Evolutionary conservation across 352 stramenopile genomes (phyloP), one percentile per base, ranked within the genome.

Genomic region (Phytophthora tentaculata): DNA sequence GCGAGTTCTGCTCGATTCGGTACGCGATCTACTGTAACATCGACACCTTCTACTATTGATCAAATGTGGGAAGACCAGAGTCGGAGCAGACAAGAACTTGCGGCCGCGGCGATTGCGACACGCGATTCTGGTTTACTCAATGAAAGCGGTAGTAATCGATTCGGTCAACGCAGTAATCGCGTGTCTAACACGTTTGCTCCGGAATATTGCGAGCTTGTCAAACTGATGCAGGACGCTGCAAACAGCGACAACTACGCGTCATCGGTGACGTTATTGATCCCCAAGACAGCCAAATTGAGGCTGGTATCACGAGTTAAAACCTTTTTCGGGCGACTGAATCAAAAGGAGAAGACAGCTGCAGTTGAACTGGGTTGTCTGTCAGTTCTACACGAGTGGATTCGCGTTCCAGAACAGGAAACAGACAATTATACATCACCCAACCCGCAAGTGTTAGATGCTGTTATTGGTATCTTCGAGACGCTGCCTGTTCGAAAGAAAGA

Each of bases 181-280:
- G 49, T 91, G 20, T 80, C 80, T 1, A 73, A 65, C 14, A 79
- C 68, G 0, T 88, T 96, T 55, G 55, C 73, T 8, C 59, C 58
- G 5, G 77, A 91, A 24, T 94, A 86, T 56, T 80, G 79, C 23
- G 81, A 81, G 26, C 62, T 96, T 19, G 76, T 76, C 4, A 86
- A 91, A 37, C 64, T 84, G 17, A 96, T 96, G 88, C 23, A 73
- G 7, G 76, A 90, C 54, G 88, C 88, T 1, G 83, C 80, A 2
- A 86, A 68, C 24, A 80, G 80, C 59, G 88, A 96, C 62, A 83
- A 91, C 49, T 94, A 94, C 56, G 86, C 88, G 12, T 94, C 83
- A 14, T 92, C 83, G 0, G 86, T 92, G 14, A 71, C 87, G 17
- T 55, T 94, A 24, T 76, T 77, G 19, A 94, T 94, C 45, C 83